Percentiles rank a stretch among this genome's conserved stretches.
These are phyloP conservation scores for Chlorella vulgaris DNA, from an alignment of 139 green algal species.

Conservation along the genomic window DNA sequence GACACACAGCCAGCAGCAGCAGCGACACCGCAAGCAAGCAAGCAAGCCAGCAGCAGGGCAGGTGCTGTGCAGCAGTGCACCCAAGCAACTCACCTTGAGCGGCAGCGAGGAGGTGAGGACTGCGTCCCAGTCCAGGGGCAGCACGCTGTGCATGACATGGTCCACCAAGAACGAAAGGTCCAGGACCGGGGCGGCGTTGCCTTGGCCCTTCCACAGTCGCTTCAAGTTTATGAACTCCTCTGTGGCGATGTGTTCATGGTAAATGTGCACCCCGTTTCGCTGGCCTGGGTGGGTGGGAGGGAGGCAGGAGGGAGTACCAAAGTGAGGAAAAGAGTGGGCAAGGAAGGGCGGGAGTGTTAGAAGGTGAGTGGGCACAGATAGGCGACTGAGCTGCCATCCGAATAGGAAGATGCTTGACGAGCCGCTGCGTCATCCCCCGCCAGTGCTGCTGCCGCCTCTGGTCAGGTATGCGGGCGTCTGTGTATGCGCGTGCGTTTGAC, in stretches of 20 bases:
- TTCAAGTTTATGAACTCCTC: constrained; percentile 73
- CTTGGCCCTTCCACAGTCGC: constrained; percentile 47
- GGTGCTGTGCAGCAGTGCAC: too few relatives aligned
- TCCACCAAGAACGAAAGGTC: constrained; percentile 86
- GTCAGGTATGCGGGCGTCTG: too few relatives aligned
- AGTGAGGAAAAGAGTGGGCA: background rate
- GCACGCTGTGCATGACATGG: constrained; percentile 71
- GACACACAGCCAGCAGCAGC: too few relatives aligned
- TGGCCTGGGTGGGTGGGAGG: too few relatives aligned
- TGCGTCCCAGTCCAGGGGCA: constrained; percentile 74
- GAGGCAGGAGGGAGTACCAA: background rate
- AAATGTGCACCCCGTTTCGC: constrained; percentile 68
- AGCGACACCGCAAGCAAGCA: too few relatives aligned
- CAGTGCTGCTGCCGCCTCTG: too few relatives aligned
- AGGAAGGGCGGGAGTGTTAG: background rate
- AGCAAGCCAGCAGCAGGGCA: too few relatives aligned
- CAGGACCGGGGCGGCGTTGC: constrained; percentile 49
- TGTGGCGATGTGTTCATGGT: constrained; percentile 79
- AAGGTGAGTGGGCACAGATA: too few relatives aligned
- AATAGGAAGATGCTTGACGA: too few relatives aligned
- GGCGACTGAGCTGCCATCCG: too few relatives aligned
- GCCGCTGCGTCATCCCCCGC: too few relatives aligned
- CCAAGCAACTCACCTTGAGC: constrained; percentile 60
- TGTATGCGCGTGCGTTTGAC: too few relatives aligned
- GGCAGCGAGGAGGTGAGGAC: constrained; percentile 66